Evolutionary conservation across 805 yeast species (phyloP).

Genomic region (Barnettozyma botsteinii): DNA sequence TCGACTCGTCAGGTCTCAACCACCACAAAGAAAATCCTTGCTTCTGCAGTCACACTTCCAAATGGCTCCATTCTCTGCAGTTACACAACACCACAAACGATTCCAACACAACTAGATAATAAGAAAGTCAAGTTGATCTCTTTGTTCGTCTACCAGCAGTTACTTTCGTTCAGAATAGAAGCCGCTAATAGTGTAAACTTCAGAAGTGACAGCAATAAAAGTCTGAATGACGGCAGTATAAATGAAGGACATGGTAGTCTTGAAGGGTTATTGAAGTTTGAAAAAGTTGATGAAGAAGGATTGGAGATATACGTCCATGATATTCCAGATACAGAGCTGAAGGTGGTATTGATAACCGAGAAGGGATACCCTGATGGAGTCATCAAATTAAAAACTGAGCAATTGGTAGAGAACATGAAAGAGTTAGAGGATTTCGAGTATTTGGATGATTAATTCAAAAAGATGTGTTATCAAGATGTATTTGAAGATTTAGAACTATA

Average conservation of each 20-base stretch:
- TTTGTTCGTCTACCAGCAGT: slow-evolving; percentile 4
- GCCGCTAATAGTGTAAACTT: not conserved
- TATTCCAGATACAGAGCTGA: slow-evolving; percentile 16
- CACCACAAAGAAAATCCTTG: slow-evolving; percentile 3
- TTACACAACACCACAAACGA: not conserved
- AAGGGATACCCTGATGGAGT: slow-evolving; percentile 23
- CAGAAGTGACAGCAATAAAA: slow-evolving; percentile 3
- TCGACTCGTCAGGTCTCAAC: slow-evolving; percentile 5
- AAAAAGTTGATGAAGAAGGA: slow-evolving; percentile 7
- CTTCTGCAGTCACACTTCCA: slow-evolving; percentile 7
- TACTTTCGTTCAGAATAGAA: not conserved
- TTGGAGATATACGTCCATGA: slow-evolving; percentile 8
- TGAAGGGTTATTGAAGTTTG: slow-evolving; percentile 6
- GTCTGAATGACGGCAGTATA: not conserved
- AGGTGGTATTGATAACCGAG: slow-evolving; percentile 19
- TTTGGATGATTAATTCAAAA: slow-evolving; percentile 7
- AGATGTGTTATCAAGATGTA: not conserved
- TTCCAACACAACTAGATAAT: not conserved
- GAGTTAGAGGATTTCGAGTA: slow-evolving; percentile 20
- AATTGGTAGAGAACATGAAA: slow-evolving; percentile 9
- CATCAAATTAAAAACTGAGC: slow-evolving; percentile 15
- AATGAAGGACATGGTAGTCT: not conserved
- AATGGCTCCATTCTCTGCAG: slow-evolving; percentile 9
- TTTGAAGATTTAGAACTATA: not conserved
- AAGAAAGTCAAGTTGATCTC: slow-evolving; percentile 6